phyloP scores from a whole-genome alignment of 2,329 filamentous ascomycete genomes.

The Karstenula rhodostoma region DNA sequence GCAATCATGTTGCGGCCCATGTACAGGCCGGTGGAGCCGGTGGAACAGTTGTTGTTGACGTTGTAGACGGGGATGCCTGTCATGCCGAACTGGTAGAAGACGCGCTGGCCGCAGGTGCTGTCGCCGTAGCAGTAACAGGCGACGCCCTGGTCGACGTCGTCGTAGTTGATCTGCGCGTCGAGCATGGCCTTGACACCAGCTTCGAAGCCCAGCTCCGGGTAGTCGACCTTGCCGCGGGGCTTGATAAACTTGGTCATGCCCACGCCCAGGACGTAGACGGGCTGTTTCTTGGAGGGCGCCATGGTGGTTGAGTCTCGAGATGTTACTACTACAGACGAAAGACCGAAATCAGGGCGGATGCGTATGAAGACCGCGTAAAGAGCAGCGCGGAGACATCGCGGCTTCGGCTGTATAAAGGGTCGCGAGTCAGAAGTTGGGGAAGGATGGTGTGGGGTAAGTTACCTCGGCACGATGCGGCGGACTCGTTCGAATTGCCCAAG shows the following conservation, averaged over 20 bases:
- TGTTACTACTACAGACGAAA: not conserved
- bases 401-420: constrained; percentile 10
- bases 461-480: constrained; percentile 4
- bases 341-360: not conserved
- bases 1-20: constrained; percentile 83
- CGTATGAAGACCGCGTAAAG: not conserved
- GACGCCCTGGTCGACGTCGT: constrained; percentile 92
- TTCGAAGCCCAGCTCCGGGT: constrained; percentile 93
- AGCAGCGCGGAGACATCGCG: not conserved
- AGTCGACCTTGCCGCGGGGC: constrained; percentile 91
- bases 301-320: constrained; percentile 46
- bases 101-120: constrained; percentile 91
- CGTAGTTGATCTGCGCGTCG: constrained; percentile 89
- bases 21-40: constrained; percentile 87
- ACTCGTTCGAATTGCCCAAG: not conserved
- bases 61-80: constrained; percentile 96
- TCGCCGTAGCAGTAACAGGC: constrained; percentile 99
- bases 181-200: constrained; percentile 87
- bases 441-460: constrained; percentile 12
- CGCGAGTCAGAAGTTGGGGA: constrained; percentile 6
- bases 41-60: constrained; percentile 98
- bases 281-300: constrained; percentile 58
- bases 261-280: constrained; percentile 90
- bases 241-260: constrained; percentile 99
- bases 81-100: constrained; percentile 99